Percentiles rank a stretch among this genome's conserved stretches.
Conservation (phyloP, 2,329 filamentous ascomycete species). For the Akanthomyces dipterigenus region DNA sequence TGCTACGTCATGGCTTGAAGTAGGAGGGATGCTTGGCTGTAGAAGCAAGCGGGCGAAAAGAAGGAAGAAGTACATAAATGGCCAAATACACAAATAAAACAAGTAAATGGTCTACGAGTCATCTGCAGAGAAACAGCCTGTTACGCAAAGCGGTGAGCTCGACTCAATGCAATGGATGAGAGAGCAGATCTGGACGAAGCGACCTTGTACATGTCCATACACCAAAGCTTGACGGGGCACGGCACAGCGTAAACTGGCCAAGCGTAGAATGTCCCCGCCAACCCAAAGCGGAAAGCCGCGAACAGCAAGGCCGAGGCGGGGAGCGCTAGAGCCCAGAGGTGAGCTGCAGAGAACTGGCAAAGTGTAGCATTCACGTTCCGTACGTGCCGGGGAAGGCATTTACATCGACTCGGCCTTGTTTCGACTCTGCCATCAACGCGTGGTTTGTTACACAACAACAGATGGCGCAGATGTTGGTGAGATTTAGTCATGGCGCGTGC, state of each 20-base stretch:
- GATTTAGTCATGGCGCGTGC: neutral
- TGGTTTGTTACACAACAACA: neutral
- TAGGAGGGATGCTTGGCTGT: neutral
- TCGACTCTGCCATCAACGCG: neutral
- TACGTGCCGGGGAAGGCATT: neutral
- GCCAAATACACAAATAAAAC: too few relatives aligned
- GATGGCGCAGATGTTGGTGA: neutral
- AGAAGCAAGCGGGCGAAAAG: too few relatives aligned
- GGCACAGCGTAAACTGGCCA: too few relatives aligned
- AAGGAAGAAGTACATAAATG: too few relatives aligned
- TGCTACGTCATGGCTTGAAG: neutral
- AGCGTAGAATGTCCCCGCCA: neutral
- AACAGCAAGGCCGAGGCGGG: neutral
- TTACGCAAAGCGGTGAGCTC: too few relatives aligned
- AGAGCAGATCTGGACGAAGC: too few relatives aligned
- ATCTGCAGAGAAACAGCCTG: too few relatives aligned
- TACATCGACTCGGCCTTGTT: neutral
- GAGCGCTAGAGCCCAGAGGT: neutral
- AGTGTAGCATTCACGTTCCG: neutral
- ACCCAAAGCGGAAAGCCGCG: conserved; percentile 5
- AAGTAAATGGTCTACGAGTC: too few relatives aligned
- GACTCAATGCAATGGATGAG: too few relatives aligned
- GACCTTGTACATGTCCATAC: too few relatives aligned
- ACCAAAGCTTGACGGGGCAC: too few relatives aligned
- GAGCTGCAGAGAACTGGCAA: neutral